A percentile compares a stretch with the other conserved stretches of the same genome.
Conservation (phyloP, 2,329 filamentous ascomycete species). For the Exserohilum turcica region DNA sequence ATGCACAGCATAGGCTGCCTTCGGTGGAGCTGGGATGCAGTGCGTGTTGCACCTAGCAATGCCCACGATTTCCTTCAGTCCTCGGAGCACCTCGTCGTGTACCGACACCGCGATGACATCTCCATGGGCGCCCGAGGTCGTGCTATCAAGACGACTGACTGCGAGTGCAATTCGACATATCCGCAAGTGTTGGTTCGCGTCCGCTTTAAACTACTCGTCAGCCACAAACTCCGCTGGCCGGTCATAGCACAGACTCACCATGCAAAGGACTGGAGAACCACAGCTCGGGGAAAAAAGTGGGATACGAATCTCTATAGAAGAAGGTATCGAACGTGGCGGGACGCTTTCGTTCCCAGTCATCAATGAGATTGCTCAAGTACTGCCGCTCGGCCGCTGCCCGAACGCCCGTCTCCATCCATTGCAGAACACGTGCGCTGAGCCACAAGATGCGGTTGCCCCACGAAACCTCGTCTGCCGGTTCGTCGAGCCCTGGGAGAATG, state of each 20-base stretch:
- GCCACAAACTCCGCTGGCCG: neutral
- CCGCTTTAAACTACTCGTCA: constrained; percentile 12
- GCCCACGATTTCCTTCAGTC: constrained; percentile 23
- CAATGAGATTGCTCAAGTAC: constrained; percentile 15
- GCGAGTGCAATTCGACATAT: constrained; percentile 23
- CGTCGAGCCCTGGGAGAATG: constrained; percentile 8
- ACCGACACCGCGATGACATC: neutral
- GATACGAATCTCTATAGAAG: constrained; percentile 12
- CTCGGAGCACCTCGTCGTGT: constrained; percentile 9
- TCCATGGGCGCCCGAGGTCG: neutral
- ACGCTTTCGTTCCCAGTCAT: constrained; percentile 25
- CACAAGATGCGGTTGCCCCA: constrained; percentile 28
- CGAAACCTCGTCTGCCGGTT: constrained; percentile 15
- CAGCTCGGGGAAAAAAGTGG: constrained; percentile 18
- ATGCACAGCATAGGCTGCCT: constrained; percentile 21
- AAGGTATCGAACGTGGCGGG: constrained; percentile 22
- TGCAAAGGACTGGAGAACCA: constrained; percentile 22
- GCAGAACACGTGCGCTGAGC: constrained; percentile 23
- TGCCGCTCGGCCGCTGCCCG: constrained; percentile 14
- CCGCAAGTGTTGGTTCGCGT: constrained; percentile 24
- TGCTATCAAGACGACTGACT: constrained; percentile 4
- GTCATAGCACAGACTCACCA: constrained; percentile 14
- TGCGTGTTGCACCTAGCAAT: constrained; percentile 23
- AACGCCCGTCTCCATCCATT: constrained; percentile 14
- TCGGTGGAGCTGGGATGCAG: constrained; percentile 11